These are phyloP conservation scores for Diaporthe eres DNA, from an alignment of 2,329 filamentous ascomycete species.

Conservation along the genomic window DNA sequence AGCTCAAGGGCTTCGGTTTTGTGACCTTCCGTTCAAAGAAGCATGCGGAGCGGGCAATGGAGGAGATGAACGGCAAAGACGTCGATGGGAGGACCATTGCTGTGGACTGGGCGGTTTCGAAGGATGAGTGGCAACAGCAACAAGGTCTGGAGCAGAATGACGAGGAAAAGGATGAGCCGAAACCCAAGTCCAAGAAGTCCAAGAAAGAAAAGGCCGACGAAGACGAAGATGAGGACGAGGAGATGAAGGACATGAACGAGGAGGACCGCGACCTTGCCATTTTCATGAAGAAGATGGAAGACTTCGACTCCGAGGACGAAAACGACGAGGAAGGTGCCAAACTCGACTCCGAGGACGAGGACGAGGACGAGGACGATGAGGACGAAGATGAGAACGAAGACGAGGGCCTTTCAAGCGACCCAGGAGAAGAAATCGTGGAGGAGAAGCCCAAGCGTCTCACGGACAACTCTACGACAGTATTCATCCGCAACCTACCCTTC, in stretches of 20 bases:
- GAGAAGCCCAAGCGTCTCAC: conserved; percentile 57
- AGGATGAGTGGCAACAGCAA: conserved; percentile 83
- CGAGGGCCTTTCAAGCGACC: conserved; percentile 61
- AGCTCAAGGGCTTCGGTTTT: conserved; percentile 91
- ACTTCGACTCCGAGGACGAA: conserved; percentile 71
- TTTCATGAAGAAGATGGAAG: conserved; percentile 71
- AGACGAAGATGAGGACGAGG: conserved; percentile 47
- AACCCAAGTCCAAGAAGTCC: conserved; percentile 49
- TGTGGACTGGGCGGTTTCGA: conserved; percentile 97
- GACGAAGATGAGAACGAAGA: conserved; percentile 60
- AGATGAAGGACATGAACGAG: conserved; percentile 53
- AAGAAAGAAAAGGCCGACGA: conserved; percentile 55
- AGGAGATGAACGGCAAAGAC: conserved; percentile 88
- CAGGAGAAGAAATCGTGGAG: conserved; percentile 59
- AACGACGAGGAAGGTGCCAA: conserved; percentile 58
- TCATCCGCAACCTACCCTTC: conserved; percentile 95
- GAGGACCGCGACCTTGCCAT: conserved; percentile 61
- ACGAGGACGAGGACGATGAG: conserved; percentile 57
- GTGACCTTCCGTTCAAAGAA: conserved; percentile 88
- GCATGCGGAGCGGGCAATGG: conserved; percentile 91
- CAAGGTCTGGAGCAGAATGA: conserved; percentile 59
- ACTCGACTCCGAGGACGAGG: conserved; percentile 53
- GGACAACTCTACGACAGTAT: conserved; percentile 84
- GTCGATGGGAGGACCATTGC: conserved; percentile 90
- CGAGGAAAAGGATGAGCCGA: conserved; percentile 52